phyloP scores from a whole-genome alignment of 257 asterid genomes.

The Fraxinus excelsior region DNA sequence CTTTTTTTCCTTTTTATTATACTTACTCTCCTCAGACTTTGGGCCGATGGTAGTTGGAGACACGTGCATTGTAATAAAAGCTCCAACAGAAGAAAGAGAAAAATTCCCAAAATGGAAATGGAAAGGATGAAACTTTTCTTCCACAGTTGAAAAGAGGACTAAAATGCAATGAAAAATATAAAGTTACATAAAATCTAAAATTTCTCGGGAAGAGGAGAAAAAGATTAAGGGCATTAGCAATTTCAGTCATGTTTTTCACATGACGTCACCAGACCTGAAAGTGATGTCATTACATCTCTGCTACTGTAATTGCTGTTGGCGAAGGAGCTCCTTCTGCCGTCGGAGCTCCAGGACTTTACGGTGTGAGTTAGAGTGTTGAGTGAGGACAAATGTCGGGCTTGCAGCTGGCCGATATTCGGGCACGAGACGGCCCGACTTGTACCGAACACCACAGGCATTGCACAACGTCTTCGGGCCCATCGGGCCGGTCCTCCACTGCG shows the following conservation, averaged over 20 bases:
- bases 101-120: not conserved
- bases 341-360: slow-evolving; percentile 76
- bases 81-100: no score
- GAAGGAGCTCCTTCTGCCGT: slow-evolving; percentile 65
- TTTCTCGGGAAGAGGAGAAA: not conserved
- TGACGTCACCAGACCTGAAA: slow-evolving; percentile 53
- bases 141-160: not conserved
- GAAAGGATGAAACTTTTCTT: not conserved
- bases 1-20: no score
- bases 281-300: slow-evolving; percentile 48
- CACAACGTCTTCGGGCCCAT: slow-evolving; percentile 78
- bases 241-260: not conserved
- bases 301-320: slow-evolving; percentile 34
- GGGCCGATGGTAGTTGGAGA: not conserved
- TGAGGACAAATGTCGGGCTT: slow-evolving; percentile 81
- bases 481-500: slow-evolving; percentile 89
- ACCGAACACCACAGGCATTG: slow-evolving; percentile 88
- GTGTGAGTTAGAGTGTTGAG: slow-evolving; percentile 86
- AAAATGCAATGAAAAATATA: not conserved
- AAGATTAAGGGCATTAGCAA: not conserved
- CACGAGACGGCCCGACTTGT: slow-evolving; percentile 72
- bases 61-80: not conserved
- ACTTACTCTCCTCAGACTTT: not conserved
- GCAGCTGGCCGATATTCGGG: slow-evolving; percentile 89
- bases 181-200: not conserved